phyloP scores from a whole-genome alignment of 208 protist species.

The Phytomonas sp. region DNA sequence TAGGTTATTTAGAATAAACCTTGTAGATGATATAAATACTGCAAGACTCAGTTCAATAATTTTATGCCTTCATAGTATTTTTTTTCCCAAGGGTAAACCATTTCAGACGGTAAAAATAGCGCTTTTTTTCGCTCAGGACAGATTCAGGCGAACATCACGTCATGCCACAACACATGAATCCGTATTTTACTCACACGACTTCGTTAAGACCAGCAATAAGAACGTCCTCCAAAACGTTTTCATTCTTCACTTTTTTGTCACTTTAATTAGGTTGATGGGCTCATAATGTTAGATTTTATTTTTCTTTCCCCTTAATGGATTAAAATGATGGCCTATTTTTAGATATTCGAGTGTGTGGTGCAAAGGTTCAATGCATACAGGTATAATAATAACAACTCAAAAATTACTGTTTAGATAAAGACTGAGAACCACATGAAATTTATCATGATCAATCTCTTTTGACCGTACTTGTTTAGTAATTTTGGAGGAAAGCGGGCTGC shows the following conservation, averaged over 20 bases:
- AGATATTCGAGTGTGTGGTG: no score
- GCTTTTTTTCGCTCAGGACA: no score
- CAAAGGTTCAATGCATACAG: no score
- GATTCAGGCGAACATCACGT: background rate
- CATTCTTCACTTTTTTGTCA: background rate
- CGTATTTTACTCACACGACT: no score
- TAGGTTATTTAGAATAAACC: background rate
- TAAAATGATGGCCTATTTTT: no score
- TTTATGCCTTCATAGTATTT: background rate
- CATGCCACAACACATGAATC: no score
- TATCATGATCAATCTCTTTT: slow-evolving; percentile 8
- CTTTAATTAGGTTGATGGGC: background rate
- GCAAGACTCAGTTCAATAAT: background rate
- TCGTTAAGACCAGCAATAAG: no score
- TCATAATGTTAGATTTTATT: no score
- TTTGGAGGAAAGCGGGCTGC: background rate
- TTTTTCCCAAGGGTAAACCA: background rate
- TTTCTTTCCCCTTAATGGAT: no score
- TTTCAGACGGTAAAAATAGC: no score
- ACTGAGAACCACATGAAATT: background rate
- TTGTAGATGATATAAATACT: background rate
- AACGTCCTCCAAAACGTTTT: no score
- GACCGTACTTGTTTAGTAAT: slow-evolving; percentile 10
- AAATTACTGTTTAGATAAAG: background rate
- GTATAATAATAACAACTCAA: no score